These are phyloP conservation scores for Fusarium sp. DNA, from an alignment of 2,329 filamentous ascomycete species.

Conservation along the genomic window DNA sequence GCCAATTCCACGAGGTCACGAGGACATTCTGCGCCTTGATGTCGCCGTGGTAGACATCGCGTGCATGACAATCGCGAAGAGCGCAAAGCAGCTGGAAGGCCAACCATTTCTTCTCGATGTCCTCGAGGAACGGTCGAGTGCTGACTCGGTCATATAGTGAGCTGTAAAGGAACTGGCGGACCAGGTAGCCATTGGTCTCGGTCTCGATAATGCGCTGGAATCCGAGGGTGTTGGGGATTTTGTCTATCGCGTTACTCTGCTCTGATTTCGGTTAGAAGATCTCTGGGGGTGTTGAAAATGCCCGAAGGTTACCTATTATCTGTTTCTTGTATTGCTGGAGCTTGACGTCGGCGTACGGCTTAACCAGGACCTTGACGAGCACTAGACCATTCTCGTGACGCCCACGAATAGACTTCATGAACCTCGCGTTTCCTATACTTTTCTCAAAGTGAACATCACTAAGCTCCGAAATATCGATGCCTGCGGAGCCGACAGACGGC, in stretches of 20 bases:
- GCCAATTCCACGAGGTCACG: constrained; percentile 99
- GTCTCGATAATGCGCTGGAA: constrained; percentile 95
- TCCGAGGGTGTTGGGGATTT: constrained; percentile 88
- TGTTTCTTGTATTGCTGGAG: constrained; percentile 81
- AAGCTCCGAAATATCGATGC: constrained; percentile 93
- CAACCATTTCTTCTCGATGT: constrained; percentile 99
- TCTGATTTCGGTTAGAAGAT: constrained; percentile 57
- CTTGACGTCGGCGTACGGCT: constrained; percentile 85
- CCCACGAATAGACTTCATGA: constrained; percentile 96
- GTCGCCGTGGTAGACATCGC: constrained; percentile 93
- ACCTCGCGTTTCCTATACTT: constrained; percentile 88
- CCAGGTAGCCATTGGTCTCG: constrained; percentile 88
- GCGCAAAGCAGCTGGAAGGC: constrained; percentile 95
- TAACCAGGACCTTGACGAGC: constrained; percentile 93
- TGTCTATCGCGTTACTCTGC: constrained; percentile 80
- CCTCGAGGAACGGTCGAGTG: constrained; percentile 94
- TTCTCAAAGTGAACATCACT: constrained; percentile 92
- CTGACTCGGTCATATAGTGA: constrained; percentile 97
- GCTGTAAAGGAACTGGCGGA: constrained; percentile 95
- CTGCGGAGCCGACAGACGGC: constrained; percentile 88
- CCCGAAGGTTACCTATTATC: constrained; percentile 70
- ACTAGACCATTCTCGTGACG: constrained; percentile 90
- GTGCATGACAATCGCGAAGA: constrained; percentile 87
- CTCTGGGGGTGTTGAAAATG: too few species aligned
- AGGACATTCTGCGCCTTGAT: constrained; percentile 98